These are phyloP conservation scores for Oidium heveae DNA, from an alignment of 2,329 filamentous ascomycete genomes.

Conservation along the genomic window DNA sequence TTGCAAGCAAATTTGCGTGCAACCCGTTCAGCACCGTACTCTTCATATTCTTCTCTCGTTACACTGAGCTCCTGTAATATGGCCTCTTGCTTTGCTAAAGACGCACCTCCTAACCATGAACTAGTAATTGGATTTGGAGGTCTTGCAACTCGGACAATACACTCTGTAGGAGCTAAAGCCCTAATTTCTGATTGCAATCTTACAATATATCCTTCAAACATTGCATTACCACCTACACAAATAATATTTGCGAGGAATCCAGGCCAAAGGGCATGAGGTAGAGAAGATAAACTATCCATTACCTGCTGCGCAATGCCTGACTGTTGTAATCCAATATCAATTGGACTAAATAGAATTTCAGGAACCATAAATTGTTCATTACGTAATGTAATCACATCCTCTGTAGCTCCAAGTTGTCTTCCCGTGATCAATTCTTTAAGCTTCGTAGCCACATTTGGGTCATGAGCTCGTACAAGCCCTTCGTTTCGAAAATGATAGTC, in stretches of 20 bases:
- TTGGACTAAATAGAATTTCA: constrained; percentile 68
- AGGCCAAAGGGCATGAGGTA: constrained; percentile 68
- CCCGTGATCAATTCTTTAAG: constrained; percentile 19
- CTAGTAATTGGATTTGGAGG: constrained; percentile 51
- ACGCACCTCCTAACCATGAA: constrained; percentile 44
- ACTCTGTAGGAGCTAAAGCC: constrained; percentile 47
- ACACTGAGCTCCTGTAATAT: constrained; percentile 38
- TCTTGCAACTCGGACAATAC: constrained; percentile 46
- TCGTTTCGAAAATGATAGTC: constrained; percentile 38
- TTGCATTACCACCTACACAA: constrained; percentile 65
- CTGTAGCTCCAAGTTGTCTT: constrained; percentile 23
- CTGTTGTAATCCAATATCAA: constrained; percentile 64
- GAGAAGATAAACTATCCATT: constrained; percentile 44
- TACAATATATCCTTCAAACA: constrained; percentile 58
- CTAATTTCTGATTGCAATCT: constrained; percentile 54
- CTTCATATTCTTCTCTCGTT: constrained; percentile 77
- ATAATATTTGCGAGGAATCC: constrained; percentile 67
- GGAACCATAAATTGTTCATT: constrained; percentile 85
- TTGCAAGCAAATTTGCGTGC: constrained; percentile 37
- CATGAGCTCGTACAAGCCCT: constrained; percentile 54
- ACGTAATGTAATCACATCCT: constrained; percentile 65
- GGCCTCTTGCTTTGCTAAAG: background rate
- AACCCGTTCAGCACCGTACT: constrained; percentile 54
- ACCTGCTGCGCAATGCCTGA: constrained; percentile 64
- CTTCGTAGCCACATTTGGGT: constrained; percentile 34